Percentiles rank a stretch among this genome's conserved stretches.
phyloP scores from a whole-genome alignment of 495 filamentous ascomycete genomes.

The Achaetomiella virescens region DNA sequence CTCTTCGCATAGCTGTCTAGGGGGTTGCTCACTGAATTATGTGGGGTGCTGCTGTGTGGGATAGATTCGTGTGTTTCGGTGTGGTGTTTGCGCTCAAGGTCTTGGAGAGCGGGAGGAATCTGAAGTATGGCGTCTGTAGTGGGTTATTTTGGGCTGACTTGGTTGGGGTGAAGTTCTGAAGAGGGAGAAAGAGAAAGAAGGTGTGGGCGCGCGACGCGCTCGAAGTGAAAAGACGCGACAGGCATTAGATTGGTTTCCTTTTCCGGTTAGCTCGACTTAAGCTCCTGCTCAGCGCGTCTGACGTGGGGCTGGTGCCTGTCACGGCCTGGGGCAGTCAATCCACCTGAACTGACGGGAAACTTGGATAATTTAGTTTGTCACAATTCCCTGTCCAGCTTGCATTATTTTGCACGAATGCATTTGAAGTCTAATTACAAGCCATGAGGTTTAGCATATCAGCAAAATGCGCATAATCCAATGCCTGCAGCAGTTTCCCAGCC shows the following conservation, averaged over 20 bases:
- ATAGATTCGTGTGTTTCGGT: background rate
- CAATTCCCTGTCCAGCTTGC: background rate
- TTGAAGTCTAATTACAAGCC: conserved; percentile 20
- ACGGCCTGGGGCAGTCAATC: too few species aligned
- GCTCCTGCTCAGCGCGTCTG: conserved; percentile 1
- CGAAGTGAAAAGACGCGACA: conserved; percentile 20
- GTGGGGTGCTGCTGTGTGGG: background rate
- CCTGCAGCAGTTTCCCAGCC: background rate
- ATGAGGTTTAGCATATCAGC: background rate
- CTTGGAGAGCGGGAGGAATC: background rate
- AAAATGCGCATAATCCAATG: background rate
- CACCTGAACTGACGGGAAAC: too few species aligned
- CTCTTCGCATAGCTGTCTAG: background rate
- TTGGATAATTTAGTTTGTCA: background rate
- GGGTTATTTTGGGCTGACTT: conserved; percentile 3
- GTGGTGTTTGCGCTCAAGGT: background rate
- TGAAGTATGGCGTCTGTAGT: background rate
- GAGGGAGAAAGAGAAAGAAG: conserved; percentile 9
- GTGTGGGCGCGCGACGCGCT: conserved; percentile 18
- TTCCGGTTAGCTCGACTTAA: conserved; percentile 7
- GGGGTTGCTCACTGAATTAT: conserved; percentile 11
- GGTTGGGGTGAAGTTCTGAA: conserved; percentile 10
- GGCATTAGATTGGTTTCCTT: conserved; percentile 26
- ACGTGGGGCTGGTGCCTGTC: background rate
- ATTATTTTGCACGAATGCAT: background rate